phyloP scores from a whole-genome alignment of 345 rosid species.

The Theobroma cacao region DNA sequence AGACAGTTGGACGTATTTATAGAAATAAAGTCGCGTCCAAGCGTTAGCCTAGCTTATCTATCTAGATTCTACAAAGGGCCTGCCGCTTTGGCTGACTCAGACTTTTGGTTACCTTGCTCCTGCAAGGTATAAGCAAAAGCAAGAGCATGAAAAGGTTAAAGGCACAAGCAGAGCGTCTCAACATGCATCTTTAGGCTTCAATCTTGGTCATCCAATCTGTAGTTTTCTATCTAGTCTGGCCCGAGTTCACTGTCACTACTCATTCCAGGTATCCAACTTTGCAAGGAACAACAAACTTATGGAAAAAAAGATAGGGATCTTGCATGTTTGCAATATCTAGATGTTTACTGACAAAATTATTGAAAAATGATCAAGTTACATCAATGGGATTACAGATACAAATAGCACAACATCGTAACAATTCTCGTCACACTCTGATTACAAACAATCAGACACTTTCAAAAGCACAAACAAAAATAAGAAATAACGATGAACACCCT shows the following conservation, averaged over 20 bases:
- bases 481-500: neutral
- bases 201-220: neutral
- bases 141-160: too few species aligned
- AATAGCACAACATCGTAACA: constrained; percentile 3
- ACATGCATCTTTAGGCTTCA: neutral
- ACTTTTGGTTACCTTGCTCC: too few species aligned
- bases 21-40: neutral
- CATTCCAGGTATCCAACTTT: neutral
- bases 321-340: neutral
- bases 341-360: neutral
- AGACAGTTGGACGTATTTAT: neutral
- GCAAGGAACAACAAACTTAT: too few species aligned
- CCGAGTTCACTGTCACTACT: neutral
- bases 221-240: too few species aligned
- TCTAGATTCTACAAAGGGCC: neutral
- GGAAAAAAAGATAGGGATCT: neutral
- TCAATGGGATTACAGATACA: constrained; percentile 6
- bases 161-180: neutral
- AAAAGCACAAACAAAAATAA: neutral
- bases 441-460: neutral
- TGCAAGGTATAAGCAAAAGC: too few species aligned
- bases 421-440: neutral
- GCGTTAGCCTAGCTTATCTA: neutral
- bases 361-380: constrained; percentile 6
- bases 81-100: too few species aligned